Evolutionary conservation across 805 yeast species (phyloP).

Genomic region (Candida boidinii): DNA sequence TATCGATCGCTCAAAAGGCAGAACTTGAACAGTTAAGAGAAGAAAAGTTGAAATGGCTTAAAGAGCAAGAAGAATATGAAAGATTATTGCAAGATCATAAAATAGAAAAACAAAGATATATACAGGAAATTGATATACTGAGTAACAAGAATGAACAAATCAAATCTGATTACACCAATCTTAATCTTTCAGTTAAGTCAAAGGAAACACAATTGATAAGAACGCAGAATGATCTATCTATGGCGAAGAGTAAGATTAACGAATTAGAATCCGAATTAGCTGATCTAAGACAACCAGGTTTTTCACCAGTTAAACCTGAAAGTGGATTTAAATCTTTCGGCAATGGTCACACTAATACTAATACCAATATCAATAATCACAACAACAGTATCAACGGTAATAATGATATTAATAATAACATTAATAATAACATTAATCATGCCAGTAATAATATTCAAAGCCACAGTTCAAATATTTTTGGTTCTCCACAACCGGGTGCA

Average conservation of each 20-base stretch:
- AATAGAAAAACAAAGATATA: conserved; percentile 21
- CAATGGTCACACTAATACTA: neutral
- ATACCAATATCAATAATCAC: too few species aligned
- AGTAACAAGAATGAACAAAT: conserved; percentile 30
- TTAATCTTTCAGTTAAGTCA: conserved; percentile 46
- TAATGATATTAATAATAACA: too few species aligned
- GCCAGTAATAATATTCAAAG: too few species aligned
- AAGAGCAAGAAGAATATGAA: conserved; percentile 22
- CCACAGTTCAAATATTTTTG: too few species aligned
- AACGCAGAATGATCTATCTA: conserved; percentile 53
- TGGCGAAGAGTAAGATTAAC: conserved; percentile 39
- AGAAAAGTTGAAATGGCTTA: conserved; percentile 45
- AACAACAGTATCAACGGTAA: too few species aligned
- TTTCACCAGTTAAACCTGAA: neutral
- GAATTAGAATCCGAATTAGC: conserved; percentile 38
- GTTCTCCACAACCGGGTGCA: too few species aligned
- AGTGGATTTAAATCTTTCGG: neutral
- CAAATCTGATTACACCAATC: conserved; percentile 42
- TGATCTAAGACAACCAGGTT: neutral
- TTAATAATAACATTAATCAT: too few species aligned
- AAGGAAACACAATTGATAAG: conserved; percentile 63
- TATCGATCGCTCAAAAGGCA: conserved; percentile 23
- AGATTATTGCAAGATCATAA: conserved; percentile 20
- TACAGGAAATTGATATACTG: conserved; percentile 25
- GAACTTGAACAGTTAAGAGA: conserved; percentile 43